phyloP scores from a whole-genome alignment of 768 basidiomycete genomes.

The Pisolithus orientalis region DNA sequence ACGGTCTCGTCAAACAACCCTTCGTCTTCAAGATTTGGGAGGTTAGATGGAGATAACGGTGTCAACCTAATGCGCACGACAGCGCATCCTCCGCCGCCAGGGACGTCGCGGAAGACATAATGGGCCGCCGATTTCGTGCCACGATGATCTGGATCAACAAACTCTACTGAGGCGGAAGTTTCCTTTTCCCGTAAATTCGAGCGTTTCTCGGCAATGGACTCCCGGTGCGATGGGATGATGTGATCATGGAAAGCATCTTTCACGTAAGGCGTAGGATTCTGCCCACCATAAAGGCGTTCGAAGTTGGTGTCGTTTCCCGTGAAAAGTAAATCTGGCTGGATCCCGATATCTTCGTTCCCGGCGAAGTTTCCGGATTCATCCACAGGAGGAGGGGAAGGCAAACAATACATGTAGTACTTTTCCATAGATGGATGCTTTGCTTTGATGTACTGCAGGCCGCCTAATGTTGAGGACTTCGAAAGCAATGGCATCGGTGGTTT shows the following conservation, averaged over 20 bases:
- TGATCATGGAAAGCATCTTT: conserved; percentile 99
- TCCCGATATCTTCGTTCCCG: conserved; percentile 53
- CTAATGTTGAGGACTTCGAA: conserved; percentile 42
- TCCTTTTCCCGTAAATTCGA: not conserved
- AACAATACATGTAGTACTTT: conserved; percentile 77
- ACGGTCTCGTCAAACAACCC: conserved; percentile 81
- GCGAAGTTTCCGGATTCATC: conserved; percentile 59
- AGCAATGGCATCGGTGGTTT: conserved; percentile 63
- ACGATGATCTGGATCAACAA: conserved; percentile 77
- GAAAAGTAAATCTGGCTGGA: conserved; percentile 81
- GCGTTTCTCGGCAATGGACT: conserved; percentile 37
- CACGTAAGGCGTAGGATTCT: conserved; percentile 76
- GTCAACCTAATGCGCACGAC: conserved; percentile 94
- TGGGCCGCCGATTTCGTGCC: conserved; percentile 95
- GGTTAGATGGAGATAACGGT: conserved; percentile 62
- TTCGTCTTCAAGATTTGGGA: conserved; percentile 82
- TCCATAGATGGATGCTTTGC: conserved; percentile 72
- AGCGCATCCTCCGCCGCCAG: conserved; percentile 87
- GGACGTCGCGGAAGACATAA: conserved; percentile 82
- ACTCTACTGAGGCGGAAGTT: conserved; percentile 23
- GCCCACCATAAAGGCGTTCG: conserved; percentile 80
- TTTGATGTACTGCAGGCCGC: conserved; percentile 54
- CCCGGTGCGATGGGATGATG: conserved; percentile 83
- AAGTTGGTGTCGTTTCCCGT: conserved; percentile 99
- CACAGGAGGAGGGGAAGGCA: conserved; percentile 89